Evolutionary conservation across 495 filamentous ascomycete species (phyloP).

Genomic region (Penicillium dipodomyicola): DNA sequence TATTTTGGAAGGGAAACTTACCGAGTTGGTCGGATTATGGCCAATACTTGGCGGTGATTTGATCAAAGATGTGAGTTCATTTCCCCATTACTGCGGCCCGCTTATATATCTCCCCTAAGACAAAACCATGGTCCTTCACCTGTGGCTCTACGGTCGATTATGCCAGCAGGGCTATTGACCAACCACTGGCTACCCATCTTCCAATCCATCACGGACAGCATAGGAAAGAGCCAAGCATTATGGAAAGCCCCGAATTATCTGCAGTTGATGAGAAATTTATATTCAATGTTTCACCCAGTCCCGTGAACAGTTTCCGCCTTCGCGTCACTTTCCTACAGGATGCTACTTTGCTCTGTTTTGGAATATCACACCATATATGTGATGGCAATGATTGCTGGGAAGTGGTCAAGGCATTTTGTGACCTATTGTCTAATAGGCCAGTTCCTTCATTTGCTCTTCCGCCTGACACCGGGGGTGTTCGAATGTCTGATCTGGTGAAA

Average conservation of each 20-base stretch:
- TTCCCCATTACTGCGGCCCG: background rate
- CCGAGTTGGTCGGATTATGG: background rate
- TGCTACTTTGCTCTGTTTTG: slow-evolving; percentile 1
- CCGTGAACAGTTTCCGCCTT: background rate
- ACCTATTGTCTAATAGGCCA: background rate
- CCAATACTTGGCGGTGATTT: background rate
- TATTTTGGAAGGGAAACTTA: background rate
- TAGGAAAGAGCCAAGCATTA: background rate
- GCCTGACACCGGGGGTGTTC: background rate
- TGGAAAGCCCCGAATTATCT: background rate
- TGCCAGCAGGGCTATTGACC: background rate
- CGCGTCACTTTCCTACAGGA: background rate
- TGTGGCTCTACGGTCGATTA: background rate
- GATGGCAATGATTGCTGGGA: background rate
- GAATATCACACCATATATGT: background rate
- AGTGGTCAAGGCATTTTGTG: background rate
- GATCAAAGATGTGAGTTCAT: background rate
- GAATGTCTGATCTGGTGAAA: background rate
- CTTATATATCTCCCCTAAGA: background rate
- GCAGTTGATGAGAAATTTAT: background rate
- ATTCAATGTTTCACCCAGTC: background rate
- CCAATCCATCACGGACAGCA: background rate
- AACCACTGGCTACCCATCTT: background rate
- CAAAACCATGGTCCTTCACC: background rate
- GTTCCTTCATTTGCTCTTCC: background rate